phyloP scores from a whole-genome alignment of 225 moss, liverwort and hornwort genomes.

The Thuidium tamariscinum region DNA sequence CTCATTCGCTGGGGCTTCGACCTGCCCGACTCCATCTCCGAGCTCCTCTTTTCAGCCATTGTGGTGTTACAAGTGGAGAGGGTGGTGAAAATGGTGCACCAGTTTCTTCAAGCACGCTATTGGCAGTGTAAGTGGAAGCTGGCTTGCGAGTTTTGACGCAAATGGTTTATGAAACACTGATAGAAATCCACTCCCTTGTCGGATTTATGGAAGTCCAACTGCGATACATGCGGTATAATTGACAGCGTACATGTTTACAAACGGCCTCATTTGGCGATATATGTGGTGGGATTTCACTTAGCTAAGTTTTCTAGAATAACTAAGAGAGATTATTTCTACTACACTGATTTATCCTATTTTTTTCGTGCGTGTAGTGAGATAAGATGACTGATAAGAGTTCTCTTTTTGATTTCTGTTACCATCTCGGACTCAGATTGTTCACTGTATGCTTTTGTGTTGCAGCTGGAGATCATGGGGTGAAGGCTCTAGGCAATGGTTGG shows the following conservation, averaged over 20 bases:
- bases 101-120: constrained; percentile 70
- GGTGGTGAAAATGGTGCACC: constrained; percentile 73
- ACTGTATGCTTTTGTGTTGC: constrained; percentile 8
- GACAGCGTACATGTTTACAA: neutral
- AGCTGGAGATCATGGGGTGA: constrained; percentile 91
- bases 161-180: neutral
- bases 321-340: neutral
- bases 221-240: neutral
- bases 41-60: constrained; percentile 53
- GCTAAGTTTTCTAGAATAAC: neutral
- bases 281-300: neutral
- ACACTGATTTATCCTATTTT: neutral
- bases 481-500: constrained; percentile 84
- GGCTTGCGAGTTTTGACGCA: too few relatives aligned
- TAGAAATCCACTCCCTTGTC: neutral
- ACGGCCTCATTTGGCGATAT: neutral
- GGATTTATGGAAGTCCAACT: neutral
- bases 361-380: neutral
- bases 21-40: constrained; percentile 70
- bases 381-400: neutral
- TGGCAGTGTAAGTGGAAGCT: constrained; percentile 39
- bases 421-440: neutral
- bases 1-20: constrained; percentile 61
- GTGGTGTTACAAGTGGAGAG: constrained; percentile 74
- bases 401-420: neutral